A percentile compares a stretch with the other conserved stretches of the same genome.
Conservation (phyloP, 257 asterid genomes). For the Solanum corneliomulleri region DNA sequence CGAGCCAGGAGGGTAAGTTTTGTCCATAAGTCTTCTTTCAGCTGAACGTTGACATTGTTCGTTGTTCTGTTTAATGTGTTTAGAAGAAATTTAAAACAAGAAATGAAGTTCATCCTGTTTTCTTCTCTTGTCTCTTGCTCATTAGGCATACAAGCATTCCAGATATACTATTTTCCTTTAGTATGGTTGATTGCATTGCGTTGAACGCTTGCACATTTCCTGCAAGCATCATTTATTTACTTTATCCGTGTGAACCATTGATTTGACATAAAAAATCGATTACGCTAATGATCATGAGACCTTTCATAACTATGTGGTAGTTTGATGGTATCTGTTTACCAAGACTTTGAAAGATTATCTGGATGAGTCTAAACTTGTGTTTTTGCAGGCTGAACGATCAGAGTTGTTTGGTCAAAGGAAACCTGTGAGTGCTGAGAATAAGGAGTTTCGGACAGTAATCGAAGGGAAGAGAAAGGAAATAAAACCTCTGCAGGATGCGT, state of each 20-base stretch:
- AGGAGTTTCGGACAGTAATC: slow-evolving; percentile 47
- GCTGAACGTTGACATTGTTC: not conserved
- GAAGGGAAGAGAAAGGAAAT: slow-evolving; percentile 73
- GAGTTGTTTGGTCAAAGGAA: slow-evolving; percentile 37
- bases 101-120: not conserved
- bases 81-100: not conserved
- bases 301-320: not conserved
- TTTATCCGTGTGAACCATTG: not conserved
- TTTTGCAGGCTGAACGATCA: slow-evolving; percentile 51
- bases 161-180: not conserved
- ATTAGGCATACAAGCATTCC: not conserved
- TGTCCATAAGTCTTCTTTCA: not conserved
- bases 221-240: not conserved
- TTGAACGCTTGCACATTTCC: not conserved
- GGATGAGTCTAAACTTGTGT: not conserved
- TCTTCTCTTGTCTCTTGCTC: not conserved
- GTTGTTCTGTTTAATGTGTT: not conserved
- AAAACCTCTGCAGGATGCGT: slow-evolving; percentile 73
- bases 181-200: not conserved
- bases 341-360: not conserved
- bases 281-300: not conserved
- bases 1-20: slow-evolving; percentile 50
- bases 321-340: not conserved
- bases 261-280: not conserved
- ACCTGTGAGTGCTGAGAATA: slow-evolving; percentile 49